Evolutionary conservation across 2,329 filamentous ascomycete genomes (phyloP), one percentile per base, ranked within the genome.

Genomic region (Atkinsonella hypoxylon): DNA sequence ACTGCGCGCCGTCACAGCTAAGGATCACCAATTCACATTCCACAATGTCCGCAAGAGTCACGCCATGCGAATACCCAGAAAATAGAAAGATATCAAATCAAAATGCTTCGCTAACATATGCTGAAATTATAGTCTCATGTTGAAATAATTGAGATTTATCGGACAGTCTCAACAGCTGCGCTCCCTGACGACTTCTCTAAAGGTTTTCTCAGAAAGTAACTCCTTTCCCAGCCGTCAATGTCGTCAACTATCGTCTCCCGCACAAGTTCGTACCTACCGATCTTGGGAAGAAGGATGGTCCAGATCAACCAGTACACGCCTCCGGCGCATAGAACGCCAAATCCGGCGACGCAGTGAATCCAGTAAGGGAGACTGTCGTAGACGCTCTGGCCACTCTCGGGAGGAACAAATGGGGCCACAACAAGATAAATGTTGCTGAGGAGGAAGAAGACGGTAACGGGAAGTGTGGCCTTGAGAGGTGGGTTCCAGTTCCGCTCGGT

Each of bases 171-270:
- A 31, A 20, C n/a, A 36, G 12, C 11, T 46, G 22, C 20, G 20
- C 41, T n/a, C 43, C 32, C 6, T 38, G 30, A 34, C 22, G 34
- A 17, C 31, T 38, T 18, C 4, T 51, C 54, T 32, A 61, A 50
- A 5, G 76, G 73, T 54, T 68, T 61, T 51, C 61, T 69, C 2
- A 69, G 64, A 58, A 82, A 82, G 2, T 76, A 70, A 49, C 68
- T 78, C 32, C 76, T 68, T 56, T 80, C 79, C 81, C 81, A 84
- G 1, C 81, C 80, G 60, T 84, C 81, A 41, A 77, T 71, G 0
- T 71, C 71, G 53, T 80, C 76, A 8, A 83, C 63, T 2, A 72
- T 62, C 0, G 67, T 70, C 62, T 81, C 75, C 51, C 75, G 71
- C 2, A 79, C 70, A 10, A 85, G 68, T 57, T 77, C 70, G 58